Base-by-base conservation (phyloP, 2,329 filamentous ascomycete genomes). In the Colletotrichum sp. region DNA sequence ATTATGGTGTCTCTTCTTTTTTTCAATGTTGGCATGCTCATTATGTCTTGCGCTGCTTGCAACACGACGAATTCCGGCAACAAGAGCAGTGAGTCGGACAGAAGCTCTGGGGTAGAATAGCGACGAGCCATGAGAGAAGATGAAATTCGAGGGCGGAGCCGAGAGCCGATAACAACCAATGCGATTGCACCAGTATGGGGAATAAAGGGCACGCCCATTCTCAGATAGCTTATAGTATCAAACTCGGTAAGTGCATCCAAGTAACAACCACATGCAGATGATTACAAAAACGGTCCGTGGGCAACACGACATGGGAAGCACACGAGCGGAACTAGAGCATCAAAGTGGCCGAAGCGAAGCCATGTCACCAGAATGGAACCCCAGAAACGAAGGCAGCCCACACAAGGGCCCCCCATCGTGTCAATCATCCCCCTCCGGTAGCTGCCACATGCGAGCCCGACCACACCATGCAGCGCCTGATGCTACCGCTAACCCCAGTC, bases 141-240 rank as follows among this genome's bases (percentile, higher is more conserved):
- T 49, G 0, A n/a, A 49, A 6, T 6, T 7, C 1, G 18, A 49
- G 9, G 9, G 18, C 5, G 6, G 18, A 3, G 3, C 5, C 39
- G 18, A 44, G 39, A n/a, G 39, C 39, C 18, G 4, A 49, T 49
- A 49, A n/a, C 5, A 49, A n/a, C 18, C 3, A 49, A n/a, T 5
- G 39, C 2, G 1, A n/a, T n/a, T 12, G 18, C 18, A 7, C 5
- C 39, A 49, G 6, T n/a, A n/a, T 2, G 39, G 18, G 18, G 39
- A 3, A 21, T 7, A 6, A 44, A 4, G 39, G 5, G 8, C 5
- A 44, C 6, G 0, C 18, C 5, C 39, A 0, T 44, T 3, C 6
- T 12, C 5, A 6, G 9, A n/a, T 44, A 3, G 18, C 9, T 44
- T 10, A 5, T 44, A 1, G 0, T 10, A 44, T 39, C 36, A 18